Conservation (phyloP, 2,329 filamentous ascomycete species). For the Dothistroma pini region DNA sequence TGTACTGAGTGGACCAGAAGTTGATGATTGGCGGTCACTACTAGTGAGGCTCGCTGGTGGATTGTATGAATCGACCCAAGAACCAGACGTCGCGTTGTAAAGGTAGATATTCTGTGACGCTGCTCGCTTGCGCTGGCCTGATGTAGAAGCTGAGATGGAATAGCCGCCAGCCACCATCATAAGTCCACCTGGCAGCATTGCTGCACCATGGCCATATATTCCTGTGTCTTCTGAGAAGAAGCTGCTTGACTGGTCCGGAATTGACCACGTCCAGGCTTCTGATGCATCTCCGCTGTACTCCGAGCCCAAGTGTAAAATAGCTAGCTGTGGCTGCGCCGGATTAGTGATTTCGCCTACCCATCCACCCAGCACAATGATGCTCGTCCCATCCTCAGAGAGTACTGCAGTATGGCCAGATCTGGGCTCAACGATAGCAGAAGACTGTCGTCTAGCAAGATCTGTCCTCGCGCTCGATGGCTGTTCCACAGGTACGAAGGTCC, state of each 20-base stretch:
- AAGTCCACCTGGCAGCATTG: conserved; percentile 58
- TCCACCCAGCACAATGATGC: conserved; percentile 78
- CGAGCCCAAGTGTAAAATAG: conserved; percentile 68
- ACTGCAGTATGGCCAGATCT: conserved; percentile 87
- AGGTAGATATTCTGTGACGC: conserved; percentile 49
- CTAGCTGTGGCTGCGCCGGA: conserved; percentile 77
- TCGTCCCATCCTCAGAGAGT: conserved; percentile 70
- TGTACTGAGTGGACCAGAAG: conserved; percentile 38
- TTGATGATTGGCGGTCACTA: conserved; percentile 3
- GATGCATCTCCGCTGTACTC: conserved; percentile 58
- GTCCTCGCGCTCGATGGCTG: conserved; percentile 45
- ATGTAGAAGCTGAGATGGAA: conserved; percentile 43
- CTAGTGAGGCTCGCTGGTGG: conserved; percentile 32
- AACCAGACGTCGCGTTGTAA: conserved; percentile 59
- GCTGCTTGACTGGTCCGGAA: conserved; percentile 52
- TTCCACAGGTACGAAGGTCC: conserved; percentile 73
- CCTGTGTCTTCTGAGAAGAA: conserved; percentile 46
- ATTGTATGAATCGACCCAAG: conserved; percentile 56
- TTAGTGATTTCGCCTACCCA: conserved; percentile 82
- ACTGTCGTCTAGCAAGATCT: conserved; percentile 51
- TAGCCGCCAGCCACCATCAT: conserved; percentile 62
- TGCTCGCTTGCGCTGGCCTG: conserved; percentile 36
- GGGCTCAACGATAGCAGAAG: conserved; percentile 60
- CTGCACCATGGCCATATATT: conserved; percentile 59
- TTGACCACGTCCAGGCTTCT: conserved; percentile 64